Evolutionary conservation across 2,329 filamentous ascomycete species (phyloP).

Genomic region (Aspergillus terreus): DNA sequence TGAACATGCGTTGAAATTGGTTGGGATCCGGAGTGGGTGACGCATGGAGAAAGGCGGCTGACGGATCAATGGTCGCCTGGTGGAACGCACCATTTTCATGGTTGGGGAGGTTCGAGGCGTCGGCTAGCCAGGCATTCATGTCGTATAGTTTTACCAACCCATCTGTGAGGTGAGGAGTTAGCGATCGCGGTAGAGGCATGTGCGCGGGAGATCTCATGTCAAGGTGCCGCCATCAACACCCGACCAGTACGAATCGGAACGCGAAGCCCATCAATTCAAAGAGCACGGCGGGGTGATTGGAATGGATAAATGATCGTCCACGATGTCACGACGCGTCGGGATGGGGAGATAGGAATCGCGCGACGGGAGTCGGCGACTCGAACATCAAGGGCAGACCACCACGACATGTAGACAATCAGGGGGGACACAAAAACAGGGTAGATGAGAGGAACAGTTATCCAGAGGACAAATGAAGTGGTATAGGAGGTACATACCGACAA

Average conservation of each 20-base stretch:
- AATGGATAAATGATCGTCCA: conserved; percentile 4
- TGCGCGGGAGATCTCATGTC: not conserved
- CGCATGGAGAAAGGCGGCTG: conserved; percentile 46
- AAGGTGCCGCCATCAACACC: conserved; percentile 17
- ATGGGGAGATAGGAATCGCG: conserved; percentile 12
- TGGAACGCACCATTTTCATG: conserved; percentile 49
- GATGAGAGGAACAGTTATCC: conserved; percentile 3
- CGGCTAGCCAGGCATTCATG: conserved; percentile 52
- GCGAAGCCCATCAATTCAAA: conserved; percentile 1
- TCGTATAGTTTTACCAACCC: conserved; percentile 45
- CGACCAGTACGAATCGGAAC: conserved; percentile 20
- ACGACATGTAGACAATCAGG: conserved; percentile 14
- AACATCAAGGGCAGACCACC: conserved; percentile 14
- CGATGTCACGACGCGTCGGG: conserved; percentile 21
- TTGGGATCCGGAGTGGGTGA: conserved; percentile 46
- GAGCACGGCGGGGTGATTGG: not conserved
- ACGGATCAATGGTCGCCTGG: conserved; percentile 44
- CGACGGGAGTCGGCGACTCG: conserved; percentile 23
- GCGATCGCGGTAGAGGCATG: conserved; percentile 13
- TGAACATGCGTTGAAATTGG: conserved; percentile 66
- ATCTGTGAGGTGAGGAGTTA: conserved; percentile 36
- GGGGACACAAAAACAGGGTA: conserved; percentile 2
- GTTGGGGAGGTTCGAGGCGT: conserved; percentile 46
- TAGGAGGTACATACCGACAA: conserved; percentile 38
- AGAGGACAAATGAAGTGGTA: conserved; percentile 8